Conservation (phyloP, 768 basidiomycete species). For the Floccularia luteovirens region DNA sequence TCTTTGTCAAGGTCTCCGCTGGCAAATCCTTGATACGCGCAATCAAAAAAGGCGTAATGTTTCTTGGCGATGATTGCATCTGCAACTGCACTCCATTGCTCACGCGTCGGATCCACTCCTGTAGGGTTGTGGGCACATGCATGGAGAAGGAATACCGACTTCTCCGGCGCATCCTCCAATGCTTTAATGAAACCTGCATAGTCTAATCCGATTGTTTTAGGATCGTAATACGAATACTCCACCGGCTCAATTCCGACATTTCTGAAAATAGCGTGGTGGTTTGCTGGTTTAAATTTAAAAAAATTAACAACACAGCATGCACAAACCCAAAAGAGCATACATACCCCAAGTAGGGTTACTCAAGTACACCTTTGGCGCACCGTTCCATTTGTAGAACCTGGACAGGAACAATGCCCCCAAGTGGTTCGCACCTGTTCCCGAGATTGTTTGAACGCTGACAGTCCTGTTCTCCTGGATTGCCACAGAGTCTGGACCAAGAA, state of each 20-base stretch:
- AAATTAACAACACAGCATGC: not conserved
- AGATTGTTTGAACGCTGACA: conserved; percentile 86
- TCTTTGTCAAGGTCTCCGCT: conserved; percentile 89
- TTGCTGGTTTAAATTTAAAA: conserved; percentile 36
- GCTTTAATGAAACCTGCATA: conserved; percentile 57
- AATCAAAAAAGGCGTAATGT: conserved; percentile 92
- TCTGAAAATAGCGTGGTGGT: conserved; percentile 85
- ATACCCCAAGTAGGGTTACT: conserved; percentile 95
- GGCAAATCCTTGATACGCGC: conserved; percentile 96
- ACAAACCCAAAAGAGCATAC: conserved; percentile 12
- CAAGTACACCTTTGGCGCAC: conserved; percentile 67
- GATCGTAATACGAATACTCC: conserved; percentile 92
- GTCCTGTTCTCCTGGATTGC: conserved; percentile 68
- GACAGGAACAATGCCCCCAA: conserved; percentile 84
- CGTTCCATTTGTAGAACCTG: conserved; percentile 69
- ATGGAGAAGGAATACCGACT: conserved; percentile 86
- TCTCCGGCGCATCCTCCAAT: conserved; percentile 56
- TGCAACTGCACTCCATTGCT: conserved; percentile 80
- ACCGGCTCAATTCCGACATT: conserved; percentile 85
- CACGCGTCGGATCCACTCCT: conserved; percentile 85
- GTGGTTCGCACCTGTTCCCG: conserved; percentile 95
- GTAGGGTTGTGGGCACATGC: conserved; percentile 97
- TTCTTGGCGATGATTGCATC: conserved; percentile 61
- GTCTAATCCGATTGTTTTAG: conserved; percentile 83
- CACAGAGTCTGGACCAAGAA: conserved; percentile 66